A percentile compares a stretch with the other conserved stretches of the same genome.
Evolutionary conservation across 192 early-diverging fungal species (phyloP).

Genomic region (Coemansia sp.): DNA sequence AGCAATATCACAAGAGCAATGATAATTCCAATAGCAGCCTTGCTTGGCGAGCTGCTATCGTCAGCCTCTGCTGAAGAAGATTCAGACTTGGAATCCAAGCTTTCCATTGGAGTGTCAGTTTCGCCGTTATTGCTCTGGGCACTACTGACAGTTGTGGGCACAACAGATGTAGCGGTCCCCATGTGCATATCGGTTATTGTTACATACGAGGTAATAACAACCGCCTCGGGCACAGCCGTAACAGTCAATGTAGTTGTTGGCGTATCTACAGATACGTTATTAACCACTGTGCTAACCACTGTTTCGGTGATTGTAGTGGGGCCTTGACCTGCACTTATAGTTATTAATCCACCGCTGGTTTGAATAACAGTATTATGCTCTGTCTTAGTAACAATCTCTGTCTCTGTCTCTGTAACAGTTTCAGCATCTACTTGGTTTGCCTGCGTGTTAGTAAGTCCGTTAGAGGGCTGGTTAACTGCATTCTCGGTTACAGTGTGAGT

Average conservation of each 20-base stretch:
- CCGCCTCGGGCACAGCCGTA: not conserved
- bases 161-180: not conserved
- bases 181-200: conserved; percentile 3
- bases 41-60: not conserved
- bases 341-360: not conserved
- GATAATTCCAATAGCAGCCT: not conserved
- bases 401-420: not conserved
- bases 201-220: not conserved
- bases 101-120: not conserved
- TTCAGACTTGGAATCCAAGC: not conserved
- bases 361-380: not conserved
- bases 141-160: not conserved
- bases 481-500: conserved; percentile 2
- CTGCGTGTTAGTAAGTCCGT: not conserved
- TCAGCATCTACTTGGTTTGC: not conserved
- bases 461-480: not conserved
- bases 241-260: conserved; percentile 1
- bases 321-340: not conserved
- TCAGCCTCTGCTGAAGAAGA: not conserved
- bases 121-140: not conserved
- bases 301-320: not conserved
- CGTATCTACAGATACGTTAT: not conserved
- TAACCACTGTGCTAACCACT: not conserved
- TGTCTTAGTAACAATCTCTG: not conserved
- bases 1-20: not conserved